Percentiles rank a stretch among this genome's conserved stretches.
phyloP scores from a whole-genome alignment of 2,329 filamentous ascomycete species.

The Chlorencoelia australis region DNA sequence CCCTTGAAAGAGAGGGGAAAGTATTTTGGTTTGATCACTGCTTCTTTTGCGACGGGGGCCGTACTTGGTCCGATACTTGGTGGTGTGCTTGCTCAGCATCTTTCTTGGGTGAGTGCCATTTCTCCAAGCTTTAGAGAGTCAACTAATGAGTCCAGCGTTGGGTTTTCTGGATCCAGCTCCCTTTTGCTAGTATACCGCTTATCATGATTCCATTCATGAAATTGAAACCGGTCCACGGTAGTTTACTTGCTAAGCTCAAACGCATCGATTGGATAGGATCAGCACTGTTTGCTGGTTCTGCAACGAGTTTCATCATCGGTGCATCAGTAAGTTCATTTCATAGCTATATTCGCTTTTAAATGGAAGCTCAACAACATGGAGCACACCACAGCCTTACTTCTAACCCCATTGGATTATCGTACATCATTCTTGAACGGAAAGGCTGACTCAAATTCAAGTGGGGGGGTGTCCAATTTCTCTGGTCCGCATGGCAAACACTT shows the following conservation, averaged over 20 bases:
- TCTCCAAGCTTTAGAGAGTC: too few species aligned
- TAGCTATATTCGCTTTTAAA: too few species aligned
- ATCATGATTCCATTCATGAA: conserved; percentile 6
- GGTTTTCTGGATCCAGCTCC: conserved; percentile 17
- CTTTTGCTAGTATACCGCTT: conserved; percentile 2
- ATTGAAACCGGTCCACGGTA: background rate
- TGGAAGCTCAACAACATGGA: too few species aligned
- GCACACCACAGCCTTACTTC: too few species aligned
- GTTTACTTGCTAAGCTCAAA: background rate
- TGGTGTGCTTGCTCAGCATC: conserved; percentile 25
- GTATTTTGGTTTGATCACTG: conserved; percentile 9
- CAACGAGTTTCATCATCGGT: conserved; percentile 47
- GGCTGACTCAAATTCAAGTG: conserved; percentile 51
- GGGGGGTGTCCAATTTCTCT: conserved; percentile 53
- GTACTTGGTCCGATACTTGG: conserved; percentile 23
- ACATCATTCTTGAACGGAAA: too few species aligned
- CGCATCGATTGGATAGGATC: conserved; percentile 53
- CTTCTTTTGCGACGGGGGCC: conserved; percentile 8
- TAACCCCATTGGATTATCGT: too few species aligned
- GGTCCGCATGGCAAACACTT: conserved; percentile 49
- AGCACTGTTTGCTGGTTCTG: conserved; percentile 45
- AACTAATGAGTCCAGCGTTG: background rate
- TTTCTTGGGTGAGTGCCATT: too few species aligned
- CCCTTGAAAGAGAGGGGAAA: conserved; percentile 44
- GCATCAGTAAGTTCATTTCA: too few species aligned